phyloP scores from a whole-genome alignment of 148 eudicot genomes.

The Cornus kousa region DNA sequence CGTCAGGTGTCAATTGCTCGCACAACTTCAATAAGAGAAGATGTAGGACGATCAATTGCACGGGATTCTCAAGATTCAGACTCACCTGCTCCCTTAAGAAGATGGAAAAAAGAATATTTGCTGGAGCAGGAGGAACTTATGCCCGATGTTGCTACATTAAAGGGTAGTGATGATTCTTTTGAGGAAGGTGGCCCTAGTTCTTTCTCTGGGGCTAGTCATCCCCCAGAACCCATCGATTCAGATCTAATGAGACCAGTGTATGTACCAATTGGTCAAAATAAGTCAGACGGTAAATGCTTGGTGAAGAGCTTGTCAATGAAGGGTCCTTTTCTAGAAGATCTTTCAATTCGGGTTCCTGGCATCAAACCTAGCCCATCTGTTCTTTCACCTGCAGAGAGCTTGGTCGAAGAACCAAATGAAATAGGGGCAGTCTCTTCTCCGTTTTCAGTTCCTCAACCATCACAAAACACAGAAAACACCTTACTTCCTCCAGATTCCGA shows the following conservation, averaged over 20 bases:
- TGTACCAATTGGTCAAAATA: constrained; percentile 62
- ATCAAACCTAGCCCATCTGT: constrained; percentile 41
- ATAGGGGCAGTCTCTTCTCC: constrained; percentile 35
- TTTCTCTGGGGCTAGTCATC: constrained; percentile 79
- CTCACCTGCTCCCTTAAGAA: constrained; percentile 36
- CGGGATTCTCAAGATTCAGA: constrained; percentile 33
- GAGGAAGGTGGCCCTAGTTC: constrained; percentile 57
- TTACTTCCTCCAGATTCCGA: constrained; percentile 45
- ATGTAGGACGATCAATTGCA: constrained; percentile 27
- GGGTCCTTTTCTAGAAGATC: constrained; percentile 74
- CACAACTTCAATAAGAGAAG: constrained; percentile 36
- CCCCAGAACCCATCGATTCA: constrained; percentile 70
- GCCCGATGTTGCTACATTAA: constrained; percentile 48
- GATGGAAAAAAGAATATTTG: constrained; percentile 50
- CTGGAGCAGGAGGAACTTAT: constrained; percentile 54
- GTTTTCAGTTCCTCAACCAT: constrained; percentile 43
- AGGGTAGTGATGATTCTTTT: constrained; percentile 44
- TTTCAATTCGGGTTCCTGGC: constrained; percentile 44
- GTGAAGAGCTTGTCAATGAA: constrained; percentile 62
- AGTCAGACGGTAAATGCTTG: constrained; percentile 46
- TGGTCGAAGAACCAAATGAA: constrained; percentile 51
- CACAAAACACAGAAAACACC: constrained; percentile 45
- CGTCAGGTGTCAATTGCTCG: constrained; percentile 33
- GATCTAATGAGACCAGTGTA: constrained; percentile 69
- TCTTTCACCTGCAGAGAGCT: constrained; percentile 48